A percentile compares a stretch with the other conserved stretches of the same genome.
phyloP scores from a whole-genome alignment of 768 basidiomycete genomes.

The Trametes cingulata region DNA sequence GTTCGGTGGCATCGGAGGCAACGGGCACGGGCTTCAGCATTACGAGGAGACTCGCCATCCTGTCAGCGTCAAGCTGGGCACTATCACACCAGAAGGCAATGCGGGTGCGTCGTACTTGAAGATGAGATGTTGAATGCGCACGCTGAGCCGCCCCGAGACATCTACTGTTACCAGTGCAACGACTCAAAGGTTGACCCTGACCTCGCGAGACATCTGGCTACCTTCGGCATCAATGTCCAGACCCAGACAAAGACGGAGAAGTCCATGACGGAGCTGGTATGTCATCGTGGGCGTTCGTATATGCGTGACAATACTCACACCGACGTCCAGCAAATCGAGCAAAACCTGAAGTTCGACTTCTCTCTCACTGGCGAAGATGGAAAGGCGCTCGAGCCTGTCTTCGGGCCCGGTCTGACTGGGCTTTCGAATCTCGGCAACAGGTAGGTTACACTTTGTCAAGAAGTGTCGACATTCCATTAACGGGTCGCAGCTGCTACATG shows the following conservation, averaged over 20 bases:
- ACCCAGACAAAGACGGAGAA: constrained; percentile 91
- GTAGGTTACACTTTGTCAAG: constrained; percentile 31
- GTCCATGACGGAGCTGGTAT: constrained; percentile 91
- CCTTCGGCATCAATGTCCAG: constrained; percentile 86
- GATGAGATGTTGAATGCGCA: neutral
- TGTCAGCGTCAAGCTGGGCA: constrained; percentile 91
- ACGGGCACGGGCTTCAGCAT: constrained; percentile 87
- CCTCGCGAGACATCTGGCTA: constrained; percentile 67
- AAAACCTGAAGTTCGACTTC: constrained; percentile 94
- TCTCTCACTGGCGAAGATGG: constrained; percentile 86
- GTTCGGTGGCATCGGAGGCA: constrained; percentile 79
- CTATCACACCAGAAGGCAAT: constrained; percentile 91
- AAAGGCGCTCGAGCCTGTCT: constrained; percentile 82
- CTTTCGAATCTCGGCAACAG: constrained; percentile 92
- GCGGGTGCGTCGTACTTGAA: constrained; percentile 59
- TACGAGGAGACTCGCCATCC: constrained; percentile 71
- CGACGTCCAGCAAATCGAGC: constrained; percentile 85
- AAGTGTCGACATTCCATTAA: neutral
- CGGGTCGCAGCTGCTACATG: constrained; percentile 83
- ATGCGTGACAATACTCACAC: neutral
- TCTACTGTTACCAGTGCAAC: constrained; percentile 92
- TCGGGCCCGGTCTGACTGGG: constrained; percentile 88
- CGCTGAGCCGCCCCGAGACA: constrained; percentile 44
- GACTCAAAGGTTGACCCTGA: constrained; percentile 81
- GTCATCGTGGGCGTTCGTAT: constrained; percentile 22